phyloP scores from a whole-genome alignment of 805 yeast genomes.

The Candida awuae region DNA sequence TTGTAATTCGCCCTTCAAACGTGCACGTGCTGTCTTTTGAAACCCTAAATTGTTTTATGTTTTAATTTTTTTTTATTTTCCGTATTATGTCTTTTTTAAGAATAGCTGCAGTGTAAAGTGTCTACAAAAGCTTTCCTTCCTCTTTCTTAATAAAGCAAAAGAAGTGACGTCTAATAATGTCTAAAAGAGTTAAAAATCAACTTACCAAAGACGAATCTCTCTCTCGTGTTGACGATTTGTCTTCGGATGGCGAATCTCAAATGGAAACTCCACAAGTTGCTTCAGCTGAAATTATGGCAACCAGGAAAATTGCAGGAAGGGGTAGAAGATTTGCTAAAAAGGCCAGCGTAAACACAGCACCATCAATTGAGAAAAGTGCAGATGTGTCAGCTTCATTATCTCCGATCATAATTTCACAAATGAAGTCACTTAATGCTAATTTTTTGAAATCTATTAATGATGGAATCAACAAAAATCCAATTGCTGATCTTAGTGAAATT shows the following conservation, averaged over 20 bases:
- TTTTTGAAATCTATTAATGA: conserved; percentile 43
- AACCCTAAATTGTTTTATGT: no score
- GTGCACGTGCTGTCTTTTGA: no score
- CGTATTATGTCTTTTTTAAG: no score
- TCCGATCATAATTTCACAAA: conserved; percentile 36
- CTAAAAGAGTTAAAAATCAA: conserved; percentile 60
- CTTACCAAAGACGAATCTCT: conserved; percentile 32
- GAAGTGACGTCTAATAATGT: conserved; percentile 3
- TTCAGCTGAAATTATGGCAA: conserved; percentile 52
- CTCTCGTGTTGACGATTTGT: background rate
- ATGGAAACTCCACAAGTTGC: conserved; percentile 38
- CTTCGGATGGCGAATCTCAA: conserved; percentile 34
- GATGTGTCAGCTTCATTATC: background rate
- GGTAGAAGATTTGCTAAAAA: conserved; percentile 9
- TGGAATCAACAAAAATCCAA: conserved; percentile 36
- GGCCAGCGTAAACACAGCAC: background rate
- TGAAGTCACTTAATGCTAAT: conserved; percentile 58
- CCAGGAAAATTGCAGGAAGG: conserved; percentile 50
- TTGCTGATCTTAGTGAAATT: conserved; percentile 48
- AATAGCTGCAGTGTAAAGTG: no score
- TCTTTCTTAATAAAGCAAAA: no score
- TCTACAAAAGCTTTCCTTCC: no score
- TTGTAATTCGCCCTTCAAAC: no score
- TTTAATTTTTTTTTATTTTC: no score
- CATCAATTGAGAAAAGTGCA: background rate